Evolutionary conservation across 495 filamentous ascomycete species (phyloP).

Genomic region (Hyaloscypha hepaticicola): DNA sequence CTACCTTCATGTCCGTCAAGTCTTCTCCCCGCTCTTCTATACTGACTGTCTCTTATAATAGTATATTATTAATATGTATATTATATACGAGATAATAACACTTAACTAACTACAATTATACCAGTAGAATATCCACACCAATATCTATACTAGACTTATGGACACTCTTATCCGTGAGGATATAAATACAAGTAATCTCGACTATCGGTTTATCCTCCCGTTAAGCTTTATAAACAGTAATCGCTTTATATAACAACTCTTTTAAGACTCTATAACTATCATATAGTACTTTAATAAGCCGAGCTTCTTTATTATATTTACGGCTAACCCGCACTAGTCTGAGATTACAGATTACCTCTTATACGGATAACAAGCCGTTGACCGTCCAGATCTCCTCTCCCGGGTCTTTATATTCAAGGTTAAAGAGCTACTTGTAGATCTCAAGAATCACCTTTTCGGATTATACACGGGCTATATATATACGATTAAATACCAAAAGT

Average conservation of each 20-base stretch:
- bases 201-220: constrained; percentile 6
- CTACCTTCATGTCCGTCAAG: constrained; percentile 10
- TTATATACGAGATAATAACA: constrained; percentile 1
- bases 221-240: background rate
- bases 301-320: constrained; percentile 20
- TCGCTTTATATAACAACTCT: constrained; percentile 7
- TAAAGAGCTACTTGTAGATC: constrained; percentile 22
- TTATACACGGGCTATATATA: constrained; percentile 17
- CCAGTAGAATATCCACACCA: constrained; percentile 18
- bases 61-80: constrained; percentile 19
- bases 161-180: constrained; percentile 19
- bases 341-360: constrained; percentile 20
- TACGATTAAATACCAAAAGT: constrained; percentile 28
- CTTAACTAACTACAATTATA: constrained; percentile 17
- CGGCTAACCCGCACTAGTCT: constrained; percentile 23
- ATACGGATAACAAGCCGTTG: constrained; percentile 4
- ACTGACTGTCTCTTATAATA: constrained; percentile 11
- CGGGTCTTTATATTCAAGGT: constrained; percentile 4
- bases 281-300: too few species aligned
- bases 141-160: constrained; percentile 22
- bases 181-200: constrained; percentile 4
- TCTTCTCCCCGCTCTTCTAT: constrained; percentile 13
- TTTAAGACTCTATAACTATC: constrained; percentile 24
- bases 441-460: too few species aligned
- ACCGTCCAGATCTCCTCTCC: background rate